Base-by-base conservation (phyloP, 164 flowering plant genomes). In the Houttuynia cordata region DNA sequence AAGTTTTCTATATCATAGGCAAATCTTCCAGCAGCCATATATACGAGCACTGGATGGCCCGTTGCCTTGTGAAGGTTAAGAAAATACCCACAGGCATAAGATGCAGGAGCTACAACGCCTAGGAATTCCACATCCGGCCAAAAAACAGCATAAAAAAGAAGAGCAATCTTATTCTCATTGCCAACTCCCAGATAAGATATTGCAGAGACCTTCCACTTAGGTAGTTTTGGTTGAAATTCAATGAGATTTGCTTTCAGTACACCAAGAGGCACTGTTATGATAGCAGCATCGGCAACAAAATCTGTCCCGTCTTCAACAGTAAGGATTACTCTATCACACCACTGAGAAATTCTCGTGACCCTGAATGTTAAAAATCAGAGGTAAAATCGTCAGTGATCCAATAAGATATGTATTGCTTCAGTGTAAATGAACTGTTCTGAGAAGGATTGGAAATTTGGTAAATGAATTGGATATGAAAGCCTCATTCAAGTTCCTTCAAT, bases 101-200 rank as follows among this genome's bases (percentile, higher is more conserved):
- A 66, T 42, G 87, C 79, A 4, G 88, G 81, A 1, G 98, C 85
- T 71, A 93, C 97, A n/a, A 87, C 90, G 60, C 97, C 98, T 68
- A 90, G 59, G 65, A 93, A 87, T 77, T 93, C 98, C 12, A 90
- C 98, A 74, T 90, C 90, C 9, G 98, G 98, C 97, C 97, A 90
- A 71, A 93, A 93, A 47, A 90, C 96, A 64, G 78, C 77, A 34
- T 86, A 83, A 62, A 90, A 90, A 68, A 87, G 91, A 79, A 93
- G 66, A 1, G 83, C 71, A 60, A 93, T 86, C 75, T 90, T 90
- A 70, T 93, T 93, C 74, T 93, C 98, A 58, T 77, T 77, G 53
- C 98, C 97, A 61, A 93, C 80, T 58, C 96, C 98, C 41, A 90
- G 82, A 42, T 84, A 86, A 41, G 80, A 67, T 24, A 93, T 93